Evolutionary conservation across 306 rosid species (phyloP), one percentile per base, ranked within the genome.

Genomic region (Rubus parviflorus): DNA sequence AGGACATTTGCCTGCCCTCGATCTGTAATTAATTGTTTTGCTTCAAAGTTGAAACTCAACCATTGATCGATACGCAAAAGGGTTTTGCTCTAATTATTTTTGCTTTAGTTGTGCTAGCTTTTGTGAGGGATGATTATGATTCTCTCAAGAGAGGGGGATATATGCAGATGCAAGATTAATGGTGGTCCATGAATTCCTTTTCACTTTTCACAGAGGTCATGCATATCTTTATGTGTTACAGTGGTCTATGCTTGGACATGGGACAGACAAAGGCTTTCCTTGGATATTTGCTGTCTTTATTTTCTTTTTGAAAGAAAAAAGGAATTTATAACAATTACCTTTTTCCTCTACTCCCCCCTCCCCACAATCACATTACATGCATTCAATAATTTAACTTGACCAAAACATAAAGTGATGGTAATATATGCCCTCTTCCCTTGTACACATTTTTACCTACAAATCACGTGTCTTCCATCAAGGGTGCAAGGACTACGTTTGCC

Each of bases 101-200:
- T 35, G 45, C 47, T 74, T 17, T 67, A 43, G 72, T 42, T 9
- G 30, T 48, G 77, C 86, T 86, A 79, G 92, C 87, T 89, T 87
- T 72, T 75, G 75, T 77, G 56, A 84, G 73, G 65, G 85, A 87
- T 63, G 68, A 37, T 30, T 30, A 30, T 63, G 46, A 63, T 90
- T 85, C 89, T 67, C 63, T 70, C n/a, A 14, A 52, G 77, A 83
- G 64, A 25, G 5, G 77, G 87, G 35, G 35, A 1, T 25, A 61
- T 30, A 30, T 61, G 73, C 78, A 77, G 78, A 74, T 81, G 82
- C 81, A 84, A 87, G 82, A 17, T 14, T 65, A 65, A 85, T 83
- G 83, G 98, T 88, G 98, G 98, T 90, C 98, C 98, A 87, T 78
- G 30, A 82, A 79, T 85, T 85, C 81, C 89, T 85, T 86, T 90